A percentile compares a stretch with the other conserved stretches of the same genome.
Conservation (phyloP, 1,284 basidiomycete genomes). For the Meripilus lineatus region DNA sequence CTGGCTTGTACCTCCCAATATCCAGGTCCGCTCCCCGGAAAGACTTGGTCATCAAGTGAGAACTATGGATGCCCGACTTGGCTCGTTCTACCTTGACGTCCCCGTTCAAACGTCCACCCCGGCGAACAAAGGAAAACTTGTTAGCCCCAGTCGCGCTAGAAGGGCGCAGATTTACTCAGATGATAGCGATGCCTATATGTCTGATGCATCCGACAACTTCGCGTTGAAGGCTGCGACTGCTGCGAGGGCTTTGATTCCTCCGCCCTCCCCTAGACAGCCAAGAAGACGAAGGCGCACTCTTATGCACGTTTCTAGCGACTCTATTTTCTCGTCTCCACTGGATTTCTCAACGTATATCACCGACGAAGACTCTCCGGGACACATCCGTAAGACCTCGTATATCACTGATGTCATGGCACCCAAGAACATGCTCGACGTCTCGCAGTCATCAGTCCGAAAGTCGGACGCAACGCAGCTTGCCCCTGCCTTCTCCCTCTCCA, state of each 20-base stretch:
- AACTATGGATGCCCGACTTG: conserved; percentile 18
- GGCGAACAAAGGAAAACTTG: conserved; percentile 17
- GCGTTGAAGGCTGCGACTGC: neutral
- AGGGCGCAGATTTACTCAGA: conserved; percentile 4
- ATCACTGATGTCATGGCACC: conserved; percentile 9
- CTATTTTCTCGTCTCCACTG: conserved; percentile 31
- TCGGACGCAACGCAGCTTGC: conserved; percentile 8
- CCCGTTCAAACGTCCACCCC: conserved; percentile 29
- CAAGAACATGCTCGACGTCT: conserved; percentile 7
- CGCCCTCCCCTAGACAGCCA: conserved; percentile 10
- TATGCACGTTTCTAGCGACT: conserved; percentile 26
- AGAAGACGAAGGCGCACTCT: conserved; percentile 24
- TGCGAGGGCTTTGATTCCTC: conserved; percentile 4
- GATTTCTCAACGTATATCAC: conserved; percentile 27
- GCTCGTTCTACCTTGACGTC: conserved; percentile 27
- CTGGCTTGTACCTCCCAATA: conserved; percentile 29
- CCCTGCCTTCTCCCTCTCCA: conserved; percentile 14
- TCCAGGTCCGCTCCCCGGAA: conserved; percentile 14
- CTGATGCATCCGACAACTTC: conserved; percentile 14
- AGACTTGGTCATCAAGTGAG: conserved; percentile 13
- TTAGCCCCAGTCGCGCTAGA: conserved; percentile 9
- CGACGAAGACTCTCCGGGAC: conserved; percentile 11
- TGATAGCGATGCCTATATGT: conserved; percentile 18
- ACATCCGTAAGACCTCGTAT: neutral
- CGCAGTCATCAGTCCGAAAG: conserved; percentile 4